Evolutionary conservation across 345 rosid species (phyloP).

Genomic region (Arabis alpina): DNA sequence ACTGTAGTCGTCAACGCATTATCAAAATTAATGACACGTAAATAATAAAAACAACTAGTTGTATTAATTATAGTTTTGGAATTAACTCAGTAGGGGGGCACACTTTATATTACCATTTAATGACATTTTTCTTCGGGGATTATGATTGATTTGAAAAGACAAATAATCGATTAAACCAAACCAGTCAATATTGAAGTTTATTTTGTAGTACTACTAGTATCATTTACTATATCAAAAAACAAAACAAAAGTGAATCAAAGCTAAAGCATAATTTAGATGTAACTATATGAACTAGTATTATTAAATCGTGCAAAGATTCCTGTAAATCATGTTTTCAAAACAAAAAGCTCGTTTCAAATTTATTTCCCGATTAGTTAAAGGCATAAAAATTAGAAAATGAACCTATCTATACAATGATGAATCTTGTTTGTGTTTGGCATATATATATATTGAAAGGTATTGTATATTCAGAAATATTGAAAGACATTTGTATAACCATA

Average conservation of each 20-base stretch:
- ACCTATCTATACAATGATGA: conserved; percentile 1
- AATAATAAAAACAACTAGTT: conserved; percentile 13
- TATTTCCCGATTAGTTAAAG: not conserved
- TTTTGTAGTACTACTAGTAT: not conserved
- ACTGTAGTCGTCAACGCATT: not conserved
- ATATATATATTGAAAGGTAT: not conserved
- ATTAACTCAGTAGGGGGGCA: conserved; percentile 33
- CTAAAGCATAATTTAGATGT: not conserved
- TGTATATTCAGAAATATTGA: not conserved
- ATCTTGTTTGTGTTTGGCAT: not conserved
- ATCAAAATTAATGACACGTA: conserved; percentile 9
- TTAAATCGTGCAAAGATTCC: not conserved
- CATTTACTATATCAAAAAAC: not conserved
- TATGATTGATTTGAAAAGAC: conserved; percentile 30
- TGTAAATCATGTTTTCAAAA: not conserved
- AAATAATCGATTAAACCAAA: not conserved
- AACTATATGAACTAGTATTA: not conserved
- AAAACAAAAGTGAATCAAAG: not conserved
- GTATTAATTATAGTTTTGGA: conserved; percentile 13
- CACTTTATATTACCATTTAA: conserved; percentile 24
- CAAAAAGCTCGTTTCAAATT: not conserved
- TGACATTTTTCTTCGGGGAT: conserved; percentile 5
- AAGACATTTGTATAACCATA: conserved; percentile 14
- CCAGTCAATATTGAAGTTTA: not conserved
- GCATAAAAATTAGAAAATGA: not conserved